phyloP scores from a whole-genome alignment of 2,329 filamentous ascomycete genomes.

The Coniochaeta sp. region DNA sequence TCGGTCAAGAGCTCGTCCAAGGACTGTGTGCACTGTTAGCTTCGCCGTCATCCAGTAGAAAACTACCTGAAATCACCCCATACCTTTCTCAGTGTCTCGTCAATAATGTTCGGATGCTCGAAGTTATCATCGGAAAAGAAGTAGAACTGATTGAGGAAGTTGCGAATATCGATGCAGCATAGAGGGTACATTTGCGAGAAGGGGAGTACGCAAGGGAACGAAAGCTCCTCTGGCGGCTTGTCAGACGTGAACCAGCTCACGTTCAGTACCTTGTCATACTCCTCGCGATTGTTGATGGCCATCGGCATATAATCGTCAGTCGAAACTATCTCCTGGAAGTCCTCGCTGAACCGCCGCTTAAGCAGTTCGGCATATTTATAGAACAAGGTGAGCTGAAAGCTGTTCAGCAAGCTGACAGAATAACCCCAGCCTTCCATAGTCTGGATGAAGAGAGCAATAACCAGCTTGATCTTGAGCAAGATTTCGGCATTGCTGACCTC shows the following conservation, averaged over 20 bases:
- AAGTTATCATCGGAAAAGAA: constrained; percentile 97
- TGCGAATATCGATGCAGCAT: constrained; percentile 95
- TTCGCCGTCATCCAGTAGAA: not conserved
- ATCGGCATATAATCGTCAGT: constrained; percentile 99
- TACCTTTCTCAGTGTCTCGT: constrained; percentile 79
- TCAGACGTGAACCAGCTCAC: constrained; percentile 95
- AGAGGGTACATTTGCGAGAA: constrained; percentile 99
- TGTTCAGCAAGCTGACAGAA: constrained; percentile 72
- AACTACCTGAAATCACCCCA: constrained; percentile 1
- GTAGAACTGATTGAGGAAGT: constrained; percentile 97
- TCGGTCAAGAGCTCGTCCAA: constrained; percentile 91
- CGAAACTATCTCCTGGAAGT: constrained; percentile 87
- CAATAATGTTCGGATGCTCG: constrained; percentile 80
- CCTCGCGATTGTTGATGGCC: constrained; percentile 83
- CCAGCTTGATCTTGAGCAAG: constrained; percentile 88
- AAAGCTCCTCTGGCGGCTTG: constrained; percentile 65
- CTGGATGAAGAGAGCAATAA: constrained; percentile 90
- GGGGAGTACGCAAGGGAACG: constrained; percentile 89
- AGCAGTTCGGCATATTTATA: constrained; percentile 89
- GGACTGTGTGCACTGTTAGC: constrained; percentile 42
- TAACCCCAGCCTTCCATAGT: constrained; percentile 99
- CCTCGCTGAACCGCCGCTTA: constrained; percentile 85
- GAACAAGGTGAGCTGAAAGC: constrained; percentile 81
- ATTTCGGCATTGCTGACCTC: constrained; percentile 83
- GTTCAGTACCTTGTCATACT: constrained; percentile 92